phyloP scores from a whole-genome alignment of 2,329 filamentous ascomycete genomes.

The Allantophomopsis lycopodina region DNA sequence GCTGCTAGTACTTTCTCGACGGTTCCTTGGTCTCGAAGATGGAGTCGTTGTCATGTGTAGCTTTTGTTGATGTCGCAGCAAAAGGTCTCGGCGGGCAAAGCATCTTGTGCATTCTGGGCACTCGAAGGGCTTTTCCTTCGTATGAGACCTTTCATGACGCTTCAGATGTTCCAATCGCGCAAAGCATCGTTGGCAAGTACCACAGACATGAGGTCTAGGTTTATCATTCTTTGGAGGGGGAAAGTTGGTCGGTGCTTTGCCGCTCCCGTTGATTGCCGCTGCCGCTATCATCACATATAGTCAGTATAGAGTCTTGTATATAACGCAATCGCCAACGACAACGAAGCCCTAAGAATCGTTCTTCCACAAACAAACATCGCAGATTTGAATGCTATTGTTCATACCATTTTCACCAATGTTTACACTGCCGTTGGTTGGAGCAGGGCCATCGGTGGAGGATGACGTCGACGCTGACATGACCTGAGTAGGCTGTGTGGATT shows the following conservation, averaged over 20 bases:
- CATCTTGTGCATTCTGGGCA: conserved; percentile 90
- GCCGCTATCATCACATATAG: background rate
- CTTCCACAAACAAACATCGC: too few relatives aligned
- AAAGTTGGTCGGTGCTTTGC: conserved; percentile 23
- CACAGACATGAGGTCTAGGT: conserved; percentile 86
- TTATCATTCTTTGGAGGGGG: conserved; percentile 94
- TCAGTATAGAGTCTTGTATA: conserved; percentile 1
- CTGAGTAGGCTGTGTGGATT: too few relatives aligned
- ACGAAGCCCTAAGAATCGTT: background rate
- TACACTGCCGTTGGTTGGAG: too few relatives aligned
- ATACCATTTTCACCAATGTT: too few relatives aligned
- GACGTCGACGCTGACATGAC: too few relatives aligned
- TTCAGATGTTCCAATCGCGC: conserved; percentile 93
- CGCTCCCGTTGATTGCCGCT: conserved; percentile 1
- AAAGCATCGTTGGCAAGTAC: conserved; percentile 82
- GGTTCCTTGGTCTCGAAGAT: conserved; percentile 72
- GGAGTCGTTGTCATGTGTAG: conserved; percentile 87
- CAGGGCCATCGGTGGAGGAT: too few relatives aligned
- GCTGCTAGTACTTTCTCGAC: conserved; percentile 75
- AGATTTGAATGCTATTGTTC: too few relatives aligned
- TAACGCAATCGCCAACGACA: too few relatives aligned
- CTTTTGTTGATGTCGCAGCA: conserved; percentile 95
- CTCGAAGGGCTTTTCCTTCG: conserved; percentile 94
- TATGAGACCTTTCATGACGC: conserved; percentile 94
- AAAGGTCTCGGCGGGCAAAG: conserved; percentile 83